Conservation (phyloP, 2,329 filamentous ascomycete genomes). For the Xylariales sp. region DNA sequence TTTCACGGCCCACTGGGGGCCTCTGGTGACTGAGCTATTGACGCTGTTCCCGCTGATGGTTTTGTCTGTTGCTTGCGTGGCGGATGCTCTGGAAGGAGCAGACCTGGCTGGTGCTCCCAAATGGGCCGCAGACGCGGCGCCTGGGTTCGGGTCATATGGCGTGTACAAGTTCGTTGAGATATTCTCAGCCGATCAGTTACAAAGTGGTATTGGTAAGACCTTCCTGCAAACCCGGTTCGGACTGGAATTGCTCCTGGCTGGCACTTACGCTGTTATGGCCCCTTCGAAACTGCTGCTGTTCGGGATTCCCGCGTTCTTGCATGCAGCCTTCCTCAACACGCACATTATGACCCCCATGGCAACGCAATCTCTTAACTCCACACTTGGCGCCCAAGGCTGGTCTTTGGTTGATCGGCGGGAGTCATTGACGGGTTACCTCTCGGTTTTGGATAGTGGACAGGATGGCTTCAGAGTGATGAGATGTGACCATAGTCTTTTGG, state of each 20-base stretch:
- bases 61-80: constrained; percentile 60
- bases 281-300: constrained; percentile 65
- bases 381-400: constrained; percentile 63
- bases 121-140: constrained; percentile 57
- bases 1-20: constrained; percentile 68
- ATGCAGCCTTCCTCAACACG: constrained; percentile 67
- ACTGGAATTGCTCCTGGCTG: constrained; percentile 63
- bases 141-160: constrained; percentile 62
- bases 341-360: constrained; percentile 63
- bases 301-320: constrained; percentile 67
- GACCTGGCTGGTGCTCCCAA: constrained; percentile 51
- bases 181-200: constrained; percentile 34
- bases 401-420: constrained; percentile 75
- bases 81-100: constrained; percentile 58
- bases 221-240: constrained; percentile 66
- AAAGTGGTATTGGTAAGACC: constrained; percentile 53
- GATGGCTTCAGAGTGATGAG: constrained; percentile 76
- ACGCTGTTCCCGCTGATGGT: constrained; percentile 67
- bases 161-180: constrained; percentile 53
- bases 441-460: constrained; percentile 72
- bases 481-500: constrained; percentile 90
- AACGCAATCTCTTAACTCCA: constrained; percentile 59
- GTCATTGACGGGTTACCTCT: constrained; percentile 87
- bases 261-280: constrained; percentile 59
- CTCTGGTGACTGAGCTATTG: constrained; percentile 66